Conservation (phyloP, 225 moss, liverwort and hornwort genomes). For the Marchantia polymorpha region DNA sequence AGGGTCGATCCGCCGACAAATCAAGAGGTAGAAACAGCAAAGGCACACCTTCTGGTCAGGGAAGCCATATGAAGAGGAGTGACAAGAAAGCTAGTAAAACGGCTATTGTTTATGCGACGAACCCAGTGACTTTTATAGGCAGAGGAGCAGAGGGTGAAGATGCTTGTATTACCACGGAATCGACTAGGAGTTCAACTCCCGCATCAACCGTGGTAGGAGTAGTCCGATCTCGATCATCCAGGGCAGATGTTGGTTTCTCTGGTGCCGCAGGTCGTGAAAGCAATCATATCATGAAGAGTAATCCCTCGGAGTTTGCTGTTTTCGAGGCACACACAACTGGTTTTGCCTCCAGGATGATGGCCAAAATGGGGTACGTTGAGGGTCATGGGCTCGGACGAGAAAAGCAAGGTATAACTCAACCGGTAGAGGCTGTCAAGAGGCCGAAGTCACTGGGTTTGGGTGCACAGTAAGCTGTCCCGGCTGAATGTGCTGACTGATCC, state of each 20-base stretch:
- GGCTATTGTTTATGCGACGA: conserved; percentile 55
- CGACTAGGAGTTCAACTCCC: background rate
- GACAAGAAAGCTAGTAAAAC: conserved; percentile 21
- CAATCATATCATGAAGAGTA: conserved; percentile 7
- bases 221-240: background rate
- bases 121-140: conserved; percentile 72
- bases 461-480: conserved; percentile 30
- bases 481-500: background rate
- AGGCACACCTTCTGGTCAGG: background rate
- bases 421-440: conserved; percentile 77
- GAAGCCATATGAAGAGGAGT: conserved; percentile 10
- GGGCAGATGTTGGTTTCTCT: background rate
- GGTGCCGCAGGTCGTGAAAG: conserved; percentile 16
- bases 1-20: conserved; percentile 10
- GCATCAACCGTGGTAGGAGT: background rate
- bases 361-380: conserved; percentile 86
- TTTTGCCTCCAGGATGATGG: conserved; percentile 94
- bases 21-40: conserved; percentile 12
- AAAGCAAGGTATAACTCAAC: conserved; percentile 76
- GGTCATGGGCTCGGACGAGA: conserved; percentile 85
- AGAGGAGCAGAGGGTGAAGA: conserved; percentile 57
- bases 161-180: background rate
- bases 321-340: conserved; percentile 93
- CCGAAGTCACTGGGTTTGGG: conserved; percentile 91
- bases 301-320: conserved; percentile 38